phyloP scores from a whole-genome alignment of 1,284 basidiomycete species.

The Ganoderma lingzhi region DNA sequence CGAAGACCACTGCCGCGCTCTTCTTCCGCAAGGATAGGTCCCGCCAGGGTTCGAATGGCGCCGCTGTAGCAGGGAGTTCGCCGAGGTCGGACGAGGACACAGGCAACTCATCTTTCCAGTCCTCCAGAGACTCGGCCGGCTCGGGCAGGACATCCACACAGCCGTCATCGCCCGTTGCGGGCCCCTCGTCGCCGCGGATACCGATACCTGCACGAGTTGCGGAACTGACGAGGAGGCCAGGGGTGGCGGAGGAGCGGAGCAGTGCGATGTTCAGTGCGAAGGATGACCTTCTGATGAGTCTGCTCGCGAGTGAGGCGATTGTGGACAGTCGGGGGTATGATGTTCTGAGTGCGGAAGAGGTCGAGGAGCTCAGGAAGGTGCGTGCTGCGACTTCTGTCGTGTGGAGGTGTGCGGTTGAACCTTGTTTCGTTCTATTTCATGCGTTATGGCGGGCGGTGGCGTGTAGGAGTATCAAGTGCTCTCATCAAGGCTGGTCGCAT shows the following conservation, averaged over 20 bases:
- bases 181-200: conserved; percentile 49
- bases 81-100: conserved; percentile 37
- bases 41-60: conserved; percentile 38
- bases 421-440: background rate
- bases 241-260: conserved; percentile 49
- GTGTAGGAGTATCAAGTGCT: conserved; percentile 75
- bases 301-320: conserved; percentile 88
- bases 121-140: conserved; percentile 37
- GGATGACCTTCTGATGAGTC: conserved; percentile 83
- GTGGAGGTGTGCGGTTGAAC: conserved; percentile 3
- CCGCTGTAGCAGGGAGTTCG: conserved; percentile 22
- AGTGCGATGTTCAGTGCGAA: conserved; percentile 58
- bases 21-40: conserved; percentile 62
- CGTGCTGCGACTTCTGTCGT: conserved; percentile 33
- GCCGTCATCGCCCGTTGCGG: conserved; percentile 48
- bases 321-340: conserved; percentile 81
- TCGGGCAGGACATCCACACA: conserved; percentile 42
- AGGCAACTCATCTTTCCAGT: conserved; percentile 39
- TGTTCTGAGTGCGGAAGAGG: conserved; percentile 83
- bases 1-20: conserved; percentile 53
- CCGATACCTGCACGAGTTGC: conserved; percentile 40
- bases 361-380: conserved; percentile 93
- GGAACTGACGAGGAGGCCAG: conserved; percentile 43
- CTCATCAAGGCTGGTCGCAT: conserved; percentile 64
- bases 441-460: conserved; percentile 9